phyloP scores from a whole-genome alignment of 495 filamentous ascomycete genomes.

The Astrothelium macrocarpum region DNA sequence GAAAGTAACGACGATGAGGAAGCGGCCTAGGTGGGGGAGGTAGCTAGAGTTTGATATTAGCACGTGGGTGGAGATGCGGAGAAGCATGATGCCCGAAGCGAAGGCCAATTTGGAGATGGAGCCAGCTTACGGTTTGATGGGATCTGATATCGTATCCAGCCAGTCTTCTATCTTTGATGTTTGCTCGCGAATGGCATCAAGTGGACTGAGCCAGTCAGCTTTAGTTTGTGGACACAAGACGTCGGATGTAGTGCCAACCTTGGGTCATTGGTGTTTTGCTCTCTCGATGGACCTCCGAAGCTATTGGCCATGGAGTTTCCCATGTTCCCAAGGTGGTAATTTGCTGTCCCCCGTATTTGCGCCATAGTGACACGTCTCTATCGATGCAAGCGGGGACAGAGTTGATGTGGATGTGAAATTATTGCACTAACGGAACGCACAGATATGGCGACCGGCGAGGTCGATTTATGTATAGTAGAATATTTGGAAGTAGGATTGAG shows the following conservation, averaged over 20 bases:
- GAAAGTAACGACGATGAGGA: constrained; percentile 97
- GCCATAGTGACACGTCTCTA: constrained; percentile 61
- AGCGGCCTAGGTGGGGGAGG: constrained; percentile 87
- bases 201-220: constrained; percentile 41
- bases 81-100: not conserved
- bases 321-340: constrained; percentile 80
- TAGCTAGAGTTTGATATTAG: constrained; percentile 46
- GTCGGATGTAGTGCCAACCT: constrained; percentile 23
- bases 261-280: constrained; percentile 57
- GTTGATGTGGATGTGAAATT: not conserved
- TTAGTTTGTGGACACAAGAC: not conserved
- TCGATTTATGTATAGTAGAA: not conserved
- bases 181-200: constrained; percentile 85
- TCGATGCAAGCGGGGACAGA: not conserved
- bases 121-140: constrained; percentile 83
- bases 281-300: constrained; percentile 45
- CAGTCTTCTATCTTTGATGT: constrained; percentile 97
- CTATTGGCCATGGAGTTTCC: constrained; percentile 37
- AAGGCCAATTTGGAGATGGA: not conserved
- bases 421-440: no score
- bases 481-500: not conserved
- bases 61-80: not conserved
- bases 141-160: constrained; percentile 79
- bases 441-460: no score
- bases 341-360: constrained; percentile 91